Evolutionary conservation across 2,329 filamentous ascomycete genomes (phyloP).

Genomic region (Microdochium nivale): DNA sequence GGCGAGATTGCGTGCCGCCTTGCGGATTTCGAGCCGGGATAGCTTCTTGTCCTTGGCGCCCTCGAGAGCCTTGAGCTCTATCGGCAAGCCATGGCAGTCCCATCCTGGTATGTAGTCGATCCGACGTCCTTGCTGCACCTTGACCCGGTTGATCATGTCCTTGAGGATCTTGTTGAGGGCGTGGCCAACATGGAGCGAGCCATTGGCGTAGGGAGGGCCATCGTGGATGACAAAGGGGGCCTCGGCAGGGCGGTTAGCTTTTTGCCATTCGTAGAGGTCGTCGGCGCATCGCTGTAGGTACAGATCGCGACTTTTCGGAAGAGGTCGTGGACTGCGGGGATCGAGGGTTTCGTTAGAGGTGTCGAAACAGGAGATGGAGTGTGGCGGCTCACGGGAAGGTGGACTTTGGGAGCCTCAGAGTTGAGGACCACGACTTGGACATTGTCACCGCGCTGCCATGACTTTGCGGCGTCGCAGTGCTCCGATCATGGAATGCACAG

Average conservation of each 20-base stretch:
- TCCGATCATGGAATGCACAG: neutral
- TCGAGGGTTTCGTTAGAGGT: neutral
- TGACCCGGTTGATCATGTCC: conserved; percentile 78
- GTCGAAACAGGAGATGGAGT: neutral
- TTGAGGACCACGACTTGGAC: conserved; percentile 62
- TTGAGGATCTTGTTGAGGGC: conserved; percentile 96
- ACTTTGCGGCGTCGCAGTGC: neutral
- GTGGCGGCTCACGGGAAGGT: conserved; percentile 53
- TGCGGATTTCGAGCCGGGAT: conserved; percentile 50
- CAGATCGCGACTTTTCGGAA: conserved; percentile 36
- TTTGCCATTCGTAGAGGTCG: conserved; percentile 86
- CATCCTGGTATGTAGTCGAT: conserved; percentile 85
- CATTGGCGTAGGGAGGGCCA: conserved; percentile 95
- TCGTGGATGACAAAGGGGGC: conserved; percentile 78
- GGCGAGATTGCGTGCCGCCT: conserved; percentile 57
- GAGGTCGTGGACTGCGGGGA: conserved; percentile 38
- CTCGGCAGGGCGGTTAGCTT: conserved; percentile 39
- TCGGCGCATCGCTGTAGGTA: conserved; percentile 75
- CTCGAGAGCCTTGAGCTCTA: conserved; percentile 89
- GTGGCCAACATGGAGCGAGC: conserved; percentile 83
- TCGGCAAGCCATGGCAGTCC: conserved; percentile 96
- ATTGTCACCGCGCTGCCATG: conserved; percentile 20
- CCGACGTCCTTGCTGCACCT: conserved; percentile 67
- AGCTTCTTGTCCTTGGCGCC: conserved; percentile 27
- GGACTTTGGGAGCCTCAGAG: conserved; percentile 66